Evolutionary conservation across 208 protist species (phyloP), one percentile per base, ranked within the genome.

Genomic region (Acanthamoeba pearcei): DNA sequence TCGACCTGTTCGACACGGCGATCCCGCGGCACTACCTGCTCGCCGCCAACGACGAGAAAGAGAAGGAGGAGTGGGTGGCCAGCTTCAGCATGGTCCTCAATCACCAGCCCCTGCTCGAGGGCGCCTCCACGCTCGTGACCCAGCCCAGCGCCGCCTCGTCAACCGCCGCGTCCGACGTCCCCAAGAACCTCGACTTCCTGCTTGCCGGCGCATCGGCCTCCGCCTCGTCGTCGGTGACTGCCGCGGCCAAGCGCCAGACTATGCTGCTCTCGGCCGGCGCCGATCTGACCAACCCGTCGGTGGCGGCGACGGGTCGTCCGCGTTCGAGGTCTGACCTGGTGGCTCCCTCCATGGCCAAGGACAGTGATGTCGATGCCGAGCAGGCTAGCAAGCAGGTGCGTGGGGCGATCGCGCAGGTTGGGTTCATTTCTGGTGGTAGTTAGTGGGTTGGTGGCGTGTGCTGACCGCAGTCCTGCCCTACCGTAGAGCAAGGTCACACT

Each of bases 41-140:
- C 60, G 57, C 86, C 35, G 57, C 86, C 49, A 55, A 92, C 38
- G n/a, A 29, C 38, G 86, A 92, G 49, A 76, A 51, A 22, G 86
- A 92, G 86, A 92, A 92, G 46, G 57, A 76, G 57, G 86, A 92
- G 38, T 92, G 86, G 86, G 80, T 88, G 24, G 80, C 80, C 80
- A 88, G 80, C 53, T 88, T 88, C 80, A 64, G 80, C 80, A 88
- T 88, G 80, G 80, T 64, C 9, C 80, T 88, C 80, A 88, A 64
- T 19, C 80, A 88, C 32, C 80, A 88, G 80, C 80, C 80, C 8
- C 15, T 64, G 27, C 80, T 88, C 53, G 13, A 88, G 19, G 74
- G 70, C 70, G 38, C n/a, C 38, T 78, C n/a, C 38, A 46, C 38
- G n/a, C 19, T 78, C 5, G 32, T 46, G 29, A n/a, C 70, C 70